Evolutionary conservation across 371 early-diverging fungal genomes (phyloP).

Genomic region (Nematocida parisii): DNA sequence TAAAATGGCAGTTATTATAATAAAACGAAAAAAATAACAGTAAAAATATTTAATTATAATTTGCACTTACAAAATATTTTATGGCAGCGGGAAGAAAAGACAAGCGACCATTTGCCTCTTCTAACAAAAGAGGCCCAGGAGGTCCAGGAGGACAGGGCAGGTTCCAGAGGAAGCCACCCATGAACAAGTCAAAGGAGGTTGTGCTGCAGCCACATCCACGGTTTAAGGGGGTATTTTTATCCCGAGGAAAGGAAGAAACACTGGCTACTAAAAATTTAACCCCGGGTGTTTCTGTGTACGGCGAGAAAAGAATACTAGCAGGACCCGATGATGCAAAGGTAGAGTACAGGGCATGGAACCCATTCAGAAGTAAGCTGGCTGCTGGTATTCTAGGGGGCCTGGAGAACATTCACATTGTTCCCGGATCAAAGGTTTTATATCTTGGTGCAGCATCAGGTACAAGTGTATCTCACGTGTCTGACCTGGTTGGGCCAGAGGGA

Average conservation of each 20-base stretch:
- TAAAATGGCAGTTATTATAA: too few species aligned
- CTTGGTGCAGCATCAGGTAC: slow-evolving; percentile 97
- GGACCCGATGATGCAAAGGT: slow-evolving; percentile 87
- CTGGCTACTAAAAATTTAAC: slow-evolving; percentile 95
- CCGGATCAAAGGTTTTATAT: slow-evolving; percentile 95
- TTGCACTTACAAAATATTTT: slow-evolving; percentile 11
- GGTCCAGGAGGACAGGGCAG: background rate
- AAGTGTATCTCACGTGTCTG: slow-evolving; percentile 98
- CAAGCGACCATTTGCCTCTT: background rate
- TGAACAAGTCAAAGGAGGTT: slow-evolving; percentile 60
- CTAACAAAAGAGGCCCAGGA: background rate
- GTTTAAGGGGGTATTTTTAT: slow-evolving; percentile 91
- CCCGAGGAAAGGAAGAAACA: slow-evolving; percentile 95
- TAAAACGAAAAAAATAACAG: background rate
- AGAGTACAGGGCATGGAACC: slow-evolving; percentile 99
- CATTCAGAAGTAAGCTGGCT: slow-evolving; percentile 97
- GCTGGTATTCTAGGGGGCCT: slow-evolving; percentile 98
- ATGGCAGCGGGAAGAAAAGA: slow-evolving; percentile 48
- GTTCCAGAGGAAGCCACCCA: slow-evolving; percentile 28
- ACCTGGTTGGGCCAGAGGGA: slow-evolving; percentile 88
- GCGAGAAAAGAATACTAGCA: slow-evolving; percentile 93
- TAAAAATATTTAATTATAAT: background rate
- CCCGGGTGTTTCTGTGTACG: slow-evolving; percentile 94
- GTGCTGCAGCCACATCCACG: slow-evolving; percentile 92
- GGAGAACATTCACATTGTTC: slow-evolving; percentile 89